These are phyloP conservation scores for Neurospora sp. DNA, from an alignment of 495 filamentous ascomycete genomes.

Conservation along the genomic window DNA sequence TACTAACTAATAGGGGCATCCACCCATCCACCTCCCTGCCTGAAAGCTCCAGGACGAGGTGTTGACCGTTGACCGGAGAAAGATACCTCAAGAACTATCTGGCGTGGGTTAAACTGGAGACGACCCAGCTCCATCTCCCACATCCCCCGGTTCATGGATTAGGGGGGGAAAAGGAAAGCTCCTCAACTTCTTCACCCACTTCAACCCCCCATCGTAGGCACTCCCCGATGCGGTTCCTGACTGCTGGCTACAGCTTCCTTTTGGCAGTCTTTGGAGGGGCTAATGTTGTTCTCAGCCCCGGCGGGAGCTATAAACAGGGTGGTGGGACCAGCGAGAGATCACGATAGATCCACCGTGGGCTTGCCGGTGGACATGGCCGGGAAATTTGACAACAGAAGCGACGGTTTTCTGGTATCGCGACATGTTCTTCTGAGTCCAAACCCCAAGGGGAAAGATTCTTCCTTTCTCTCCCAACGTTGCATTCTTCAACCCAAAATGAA, in stretches of 20 bases:
- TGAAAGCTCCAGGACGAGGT: not conserved
- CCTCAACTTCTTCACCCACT: not conserved
- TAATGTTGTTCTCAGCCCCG: not conserved
- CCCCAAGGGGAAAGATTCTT: not conserved
- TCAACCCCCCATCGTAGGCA: not conserved
- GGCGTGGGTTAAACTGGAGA: not conserved
- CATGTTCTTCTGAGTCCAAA: not conserved
- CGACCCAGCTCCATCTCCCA: not conserved
- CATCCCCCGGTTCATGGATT: not conserved
- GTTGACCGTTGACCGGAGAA: not conserved
- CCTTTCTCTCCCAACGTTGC: not conserved
- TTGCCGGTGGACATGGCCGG: not conserved
- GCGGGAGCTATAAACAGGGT: not conserved
- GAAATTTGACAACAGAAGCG: not conserved
- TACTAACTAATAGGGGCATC: not conserved
- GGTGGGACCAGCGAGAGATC: not conserved
- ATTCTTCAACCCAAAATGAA: not conserved
- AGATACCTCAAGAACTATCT: not conserved
- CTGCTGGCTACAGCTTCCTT: not conserved
- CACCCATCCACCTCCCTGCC: not conserved
- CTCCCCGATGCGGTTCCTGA: not conserved
- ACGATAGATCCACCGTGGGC: not conserved
- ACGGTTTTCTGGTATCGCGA: not conserved
- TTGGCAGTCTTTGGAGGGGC: not conserved
- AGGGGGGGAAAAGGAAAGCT: not conserved